Evolutionary conservation across 2,329 filamentous ascomycete species (phyloP).

Genomic region (Stromatinia cepivora): DNA sequence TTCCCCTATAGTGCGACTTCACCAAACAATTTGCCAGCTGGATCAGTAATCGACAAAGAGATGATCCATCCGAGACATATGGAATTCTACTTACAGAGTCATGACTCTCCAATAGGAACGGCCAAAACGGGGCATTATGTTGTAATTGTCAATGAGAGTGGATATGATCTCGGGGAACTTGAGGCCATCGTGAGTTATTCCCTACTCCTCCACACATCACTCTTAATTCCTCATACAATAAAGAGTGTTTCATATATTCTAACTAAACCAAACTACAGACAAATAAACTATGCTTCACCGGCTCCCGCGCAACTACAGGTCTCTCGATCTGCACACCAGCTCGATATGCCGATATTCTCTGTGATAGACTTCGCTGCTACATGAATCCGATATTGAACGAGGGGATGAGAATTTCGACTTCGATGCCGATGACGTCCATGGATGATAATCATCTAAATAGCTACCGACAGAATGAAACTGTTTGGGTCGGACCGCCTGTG

Average conservation of each 20-base stretch:
- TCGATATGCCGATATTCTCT: conserved; percentile 84
- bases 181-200: conserved; percentile 51
- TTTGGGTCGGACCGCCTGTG: background rate
- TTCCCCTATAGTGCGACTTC: background rate
- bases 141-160: conserved; percentile 37
- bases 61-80: background rate
- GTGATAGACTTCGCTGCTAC: conserved; percentile 72
- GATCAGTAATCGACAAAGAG: background rate
- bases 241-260: background rate
- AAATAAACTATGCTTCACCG: conserved; percentile 76
- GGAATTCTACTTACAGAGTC: background rate
- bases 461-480: background rate
- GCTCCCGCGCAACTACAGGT: conserved; percentile 76
- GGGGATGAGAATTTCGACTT: background rate
- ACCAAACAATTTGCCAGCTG: conserved; percentile 25
- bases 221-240: too few relatives aligned
- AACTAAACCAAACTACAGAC: conserved; percentile 53
- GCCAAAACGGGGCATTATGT: conserved; percentile 9
- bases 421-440: background rate
- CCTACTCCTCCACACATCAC: too few relatives aligned
- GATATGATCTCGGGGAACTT: conserved; percentile 62
- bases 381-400: conserved; percentile 44
- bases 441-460: background rate
- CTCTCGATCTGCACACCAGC: conserved; percentile 82
- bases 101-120: background rate